Conservation (phyloP, 495 filamentous ascomycete species). For the Penicillium roqueforti region DNA sequence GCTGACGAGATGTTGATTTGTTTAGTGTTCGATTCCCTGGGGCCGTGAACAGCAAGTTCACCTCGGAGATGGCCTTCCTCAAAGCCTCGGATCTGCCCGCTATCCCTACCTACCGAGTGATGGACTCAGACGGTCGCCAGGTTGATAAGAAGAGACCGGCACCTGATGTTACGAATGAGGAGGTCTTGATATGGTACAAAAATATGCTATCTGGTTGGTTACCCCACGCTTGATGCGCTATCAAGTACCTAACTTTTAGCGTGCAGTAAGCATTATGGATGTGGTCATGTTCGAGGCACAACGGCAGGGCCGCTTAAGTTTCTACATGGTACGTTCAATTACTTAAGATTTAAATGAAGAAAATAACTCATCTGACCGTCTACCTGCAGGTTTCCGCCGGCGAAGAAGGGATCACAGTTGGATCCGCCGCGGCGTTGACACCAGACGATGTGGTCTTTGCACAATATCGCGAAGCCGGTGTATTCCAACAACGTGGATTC, state of each 20-base stretch:
- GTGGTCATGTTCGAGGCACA: constrained; percentile 90
- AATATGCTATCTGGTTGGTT: constrained; percentile 60
- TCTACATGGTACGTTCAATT: constrained; percentile 76
- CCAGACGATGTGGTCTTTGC: constrained; percentile 88
- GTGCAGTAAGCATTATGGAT: constrained; percentile 81
- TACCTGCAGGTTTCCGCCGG: constrained; percentile 68
- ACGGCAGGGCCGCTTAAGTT: constrained; percentile 75
- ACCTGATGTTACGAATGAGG: constrained; percentile 62
- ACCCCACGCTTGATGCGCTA: not conserved
- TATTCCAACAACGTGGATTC: constrained; percentile 87
- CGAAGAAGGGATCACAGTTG: constrained; percentile 91
- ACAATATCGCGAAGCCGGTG: constrained; percentile 91
- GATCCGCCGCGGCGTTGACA: constrained; percentile 73
- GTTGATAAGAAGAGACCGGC: constrained; percentile 62
- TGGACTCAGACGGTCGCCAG: constrained; percentile 77
- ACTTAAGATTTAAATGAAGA: not conserved
- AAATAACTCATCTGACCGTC: not conserved
- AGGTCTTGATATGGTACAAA: constrained; percentile 61
- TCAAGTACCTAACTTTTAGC: constrained; percentile 8
- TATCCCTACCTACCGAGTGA: constrained; percentile 80
- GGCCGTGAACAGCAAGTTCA: constrained; percentile 92
- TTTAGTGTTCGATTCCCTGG: constrained; percentile 83
- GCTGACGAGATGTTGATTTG: constrained; percentile 5
- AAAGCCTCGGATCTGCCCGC: constrained; percentile 60
- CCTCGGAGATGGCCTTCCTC: constrained; percentile 68